phyloP scores from a whole-genome alignment of 2,329 filamentous ascomycete species.

The Cyphellophora attinorum region DNA sequence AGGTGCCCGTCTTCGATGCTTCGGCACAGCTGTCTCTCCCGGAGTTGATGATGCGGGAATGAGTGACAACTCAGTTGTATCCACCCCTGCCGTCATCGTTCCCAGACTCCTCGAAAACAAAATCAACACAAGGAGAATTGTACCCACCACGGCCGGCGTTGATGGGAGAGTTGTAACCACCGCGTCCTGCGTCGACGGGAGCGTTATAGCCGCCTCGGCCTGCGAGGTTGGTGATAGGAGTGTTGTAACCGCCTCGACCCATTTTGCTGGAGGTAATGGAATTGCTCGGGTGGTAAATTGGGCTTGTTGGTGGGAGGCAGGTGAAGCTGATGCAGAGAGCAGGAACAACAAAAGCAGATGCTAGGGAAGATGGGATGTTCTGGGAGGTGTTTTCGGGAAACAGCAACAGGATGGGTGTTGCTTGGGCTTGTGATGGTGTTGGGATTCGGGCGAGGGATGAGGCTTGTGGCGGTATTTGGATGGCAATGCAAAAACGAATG shows the following conservation, averaged over 20 bases:
- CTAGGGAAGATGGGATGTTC: slow-evolving; percentile 1
- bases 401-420: too few species aligned
- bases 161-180: slow-evolving; percentile 24
- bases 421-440: too few species aligned
- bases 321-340: slow-evolving; percentile 7
- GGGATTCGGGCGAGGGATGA: too few species aligned
- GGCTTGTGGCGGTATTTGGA: too few species aligned
- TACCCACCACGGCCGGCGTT: slow-evolving; percentile 21
- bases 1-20: too few species aligned
- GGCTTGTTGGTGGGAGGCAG: slow-evolving; percentile 1
- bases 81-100: slow-evolving; percentile 17
- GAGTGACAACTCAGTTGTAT: slow-evolving; percentile 26
- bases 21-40: too few species aligned
- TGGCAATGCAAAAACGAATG: too few species aligned
- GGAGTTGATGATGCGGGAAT: too few species aligned
- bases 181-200: slow-evolving; percentile 23
- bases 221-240: slow-evolving; percentile 17
- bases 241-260: slow-evolving; percentile 30
- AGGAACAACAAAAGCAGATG: slow-evolving; percentile 8
- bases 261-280: slow-evolving; percentile 19
- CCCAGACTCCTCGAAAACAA: not conserved
- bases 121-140: slow-evolving; percentile 16
- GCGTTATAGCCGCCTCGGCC: slow-evolving; percentile 24
- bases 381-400: too few species aligned
- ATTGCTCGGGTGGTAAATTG: too few species aligned